Conservation (phyloP, 345 rosid species). For the sweet orange (Citrus sinensis) region DNA sequence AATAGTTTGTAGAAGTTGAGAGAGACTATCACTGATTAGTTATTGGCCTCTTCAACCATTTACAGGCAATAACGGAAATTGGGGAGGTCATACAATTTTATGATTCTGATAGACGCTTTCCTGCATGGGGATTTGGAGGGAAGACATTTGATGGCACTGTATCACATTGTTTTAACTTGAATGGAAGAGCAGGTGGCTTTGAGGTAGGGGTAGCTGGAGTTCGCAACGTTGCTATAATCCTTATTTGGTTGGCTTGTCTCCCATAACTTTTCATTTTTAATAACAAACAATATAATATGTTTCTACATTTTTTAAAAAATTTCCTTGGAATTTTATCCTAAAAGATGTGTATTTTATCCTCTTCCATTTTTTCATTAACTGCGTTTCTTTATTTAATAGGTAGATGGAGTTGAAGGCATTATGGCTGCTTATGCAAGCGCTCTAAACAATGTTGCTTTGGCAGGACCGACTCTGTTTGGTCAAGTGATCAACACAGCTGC, state of each 20-base stretch:
- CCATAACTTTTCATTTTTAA: not conserved
- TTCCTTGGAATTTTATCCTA: too few species aligned
- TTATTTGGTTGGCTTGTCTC: not conserved
- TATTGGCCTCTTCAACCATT: not conserved
- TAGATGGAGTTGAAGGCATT: too few species aligned
- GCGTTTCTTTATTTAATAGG: too few species aligned
- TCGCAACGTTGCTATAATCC: not conserved
- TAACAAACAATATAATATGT: not conserved
- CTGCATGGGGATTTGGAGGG: slow-evolving; percentile 95
- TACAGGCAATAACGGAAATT: slow-evolving; percentile 78
- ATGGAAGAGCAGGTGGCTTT: slow-evolving; percentile 43
- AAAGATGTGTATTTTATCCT: too few species aligned
- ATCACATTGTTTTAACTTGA: slow-evolving; percentile 86
- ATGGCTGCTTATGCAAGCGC: too few species aligned
- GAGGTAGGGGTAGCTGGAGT: slow-evolving; percentile 45
- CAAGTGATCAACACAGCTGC: too few species aligned
- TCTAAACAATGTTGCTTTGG: too few species aligned
- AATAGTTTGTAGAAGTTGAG: not conserved
- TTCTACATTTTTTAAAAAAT: not conserved
- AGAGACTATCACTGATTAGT: not conserved
- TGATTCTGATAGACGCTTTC: slow-evolving; percentile 72
- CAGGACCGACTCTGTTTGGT: too few species aligned
- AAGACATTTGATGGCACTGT: slow-evolving; percentile 45
- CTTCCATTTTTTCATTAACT: too few species aligned
- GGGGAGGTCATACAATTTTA: slow-evolving; percentile 89